phyloP scores from a whole-genome alignment of 306 rosid genomes.

The Quercus wislizeni region DNA sequence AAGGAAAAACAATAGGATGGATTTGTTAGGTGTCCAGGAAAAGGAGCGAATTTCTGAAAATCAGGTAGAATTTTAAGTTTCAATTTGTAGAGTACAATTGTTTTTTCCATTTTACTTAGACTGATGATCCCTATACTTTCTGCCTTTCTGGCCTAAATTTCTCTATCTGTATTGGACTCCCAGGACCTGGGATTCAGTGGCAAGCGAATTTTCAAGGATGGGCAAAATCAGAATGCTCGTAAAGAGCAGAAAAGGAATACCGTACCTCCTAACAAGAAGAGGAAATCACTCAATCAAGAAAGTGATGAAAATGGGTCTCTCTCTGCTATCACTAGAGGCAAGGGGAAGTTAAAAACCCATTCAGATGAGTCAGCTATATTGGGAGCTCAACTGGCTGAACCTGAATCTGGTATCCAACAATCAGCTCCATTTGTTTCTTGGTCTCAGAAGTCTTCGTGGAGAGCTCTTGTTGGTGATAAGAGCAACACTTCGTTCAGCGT shows the following conservation, averaged over 20 bases:
- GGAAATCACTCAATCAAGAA: slow-evolving; percentile 33
- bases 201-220: slow-evolving; percentile 25
- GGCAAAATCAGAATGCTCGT: slow-evolving; percentile 18
- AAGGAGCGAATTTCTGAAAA: slow-evolving; percentile 36
- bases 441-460: slow-evolving; percentile 84
- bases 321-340: slow-evolving; percentile 24
- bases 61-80: slow-evolving; percentile 33
- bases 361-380: slow-evolving; percentile 25
- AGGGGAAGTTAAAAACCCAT: slow-evolving; percentile 20
- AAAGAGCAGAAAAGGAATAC: slow-evolving; percentile 26
- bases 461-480: slow-evolving; percentile 52
- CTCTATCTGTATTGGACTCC: slow-evolving; percentile 20
- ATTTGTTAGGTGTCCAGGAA: slow-evolving; percentile 28
- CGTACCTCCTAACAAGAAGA: slow-evolving; percentile 41
- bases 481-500: slow-evolving; percentile 45
- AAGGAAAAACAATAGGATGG: slow-evolving; percentile 23
- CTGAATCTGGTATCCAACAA: slow-evolving; percentile 27
- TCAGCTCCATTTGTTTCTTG: slow-evolving; percentile 40
- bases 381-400: slow-evolving; percentile 27
- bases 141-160: slow-evolving; percentile 2
- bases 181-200: slow-evolving; percentile 32
- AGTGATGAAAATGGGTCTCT: slow-evolving; percentile 19
- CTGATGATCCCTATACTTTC: slow-evolving; percentile 5
- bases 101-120: slow-evolving; percentile 1
- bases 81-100: not conserved